Base-by-base conservation (phyloP, 2,329 filamentous ascomycete genomes). In the Zymoseptoria brevis region DNA sequence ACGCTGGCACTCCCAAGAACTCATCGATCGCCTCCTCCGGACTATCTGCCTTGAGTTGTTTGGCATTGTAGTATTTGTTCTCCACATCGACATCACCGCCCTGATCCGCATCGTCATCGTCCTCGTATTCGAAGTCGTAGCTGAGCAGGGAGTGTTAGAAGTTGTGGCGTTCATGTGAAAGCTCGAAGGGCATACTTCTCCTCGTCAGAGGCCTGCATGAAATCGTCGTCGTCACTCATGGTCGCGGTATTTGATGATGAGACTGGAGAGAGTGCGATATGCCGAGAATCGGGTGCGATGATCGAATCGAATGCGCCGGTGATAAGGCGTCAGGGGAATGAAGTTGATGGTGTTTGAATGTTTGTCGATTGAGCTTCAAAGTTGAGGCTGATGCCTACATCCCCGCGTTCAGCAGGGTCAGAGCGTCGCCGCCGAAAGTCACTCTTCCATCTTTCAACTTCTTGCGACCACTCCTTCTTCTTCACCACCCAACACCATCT, bases 41-140 rank as follows among this genome's bases (percentile, higher is more conserved):
- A 59, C 92, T 90, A 63, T 87, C 87, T 50, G 81, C 80, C 79
- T 97, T 99, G 73, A 96, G 86, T 77, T 97, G 93, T 77, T 99
- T 99, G 50, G 94, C 94, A 76, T 96, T 97, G 82, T 97, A 99
- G 80, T 99, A 99, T 78, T 96, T 96, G 80, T 99, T 99, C 75
- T 99, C 94, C 73, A 97, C 95, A 67, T 93, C 91, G 68, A 96
- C 89, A 73, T 96, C 90, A 59, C 87, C 91, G 30, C 83, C 85
- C 59, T 96, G 87, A 50, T 95, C 89, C 54, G 94, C 91, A 58
- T 96, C 90, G 65, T 91, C 90, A 67, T 90, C 93, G 68, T 91
- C 94, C 73, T 96, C 93, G 75, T 96, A 97, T 72, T 97, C 93
- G 74, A 97, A 97, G 76, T 97, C 94, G 73, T 96, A 91, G 69